phyloP scores from a whole-genome alignment of 441 rosid species.

The Breynia disticha region DNA sequence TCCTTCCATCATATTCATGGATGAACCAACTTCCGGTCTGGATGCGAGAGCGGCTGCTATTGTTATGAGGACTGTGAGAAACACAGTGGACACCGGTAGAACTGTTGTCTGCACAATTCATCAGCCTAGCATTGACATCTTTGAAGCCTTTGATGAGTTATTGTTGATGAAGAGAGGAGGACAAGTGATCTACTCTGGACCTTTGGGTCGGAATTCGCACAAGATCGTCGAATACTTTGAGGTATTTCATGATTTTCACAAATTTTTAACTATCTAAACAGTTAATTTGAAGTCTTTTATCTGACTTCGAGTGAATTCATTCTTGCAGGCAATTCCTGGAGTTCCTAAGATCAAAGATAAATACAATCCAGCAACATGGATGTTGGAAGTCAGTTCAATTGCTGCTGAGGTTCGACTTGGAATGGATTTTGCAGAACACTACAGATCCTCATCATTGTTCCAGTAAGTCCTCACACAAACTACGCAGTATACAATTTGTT shows the following conservation, averaged over 20 bases:
- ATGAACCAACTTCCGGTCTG: conserved; percentile 44
- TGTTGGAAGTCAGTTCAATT: conserved; percentile 55
- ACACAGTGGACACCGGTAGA: conserved; percentile 42
- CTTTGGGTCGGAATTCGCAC: conserved; percentile 59
- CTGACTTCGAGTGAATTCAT: background rate
- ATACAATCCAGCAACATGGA: conserved; percentile 80
- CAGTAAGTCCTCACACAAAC: conserved; percentile 23
- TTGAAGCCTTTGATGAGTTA: conserved; percentile 25
- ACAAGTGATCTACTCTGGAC: conserved; percentile 66
- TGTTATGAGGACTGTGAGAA: conserved; percentile 43
- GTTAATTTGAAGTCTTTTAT: no score
- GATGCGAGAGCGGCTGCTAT: conserved; percentile 47
- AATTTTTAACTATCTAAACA: no score
- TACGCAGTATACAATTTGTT: background rate
- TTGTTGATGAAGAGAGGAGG: conserved; percentile 78
- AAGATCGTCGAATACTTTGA: conserved; percentile 60
- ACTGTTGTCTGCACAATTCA: conserved; percentile 45
- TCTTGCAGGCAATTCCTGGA: conserved; percentile 46
- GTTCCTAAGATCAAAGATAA: conserved; percentile 52
- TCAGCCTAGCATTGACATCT: conserved; percentile 31
- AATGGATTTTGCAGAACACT: conserved; percentile 43
- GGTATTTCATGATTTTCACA: conserved; percentile 22
- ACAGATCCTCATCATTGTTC: conserved; percentile 43
- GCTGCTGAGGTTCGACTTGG: conserved; percentile 44
- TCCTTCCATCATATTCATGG: conserved; percentile 45